Evolutionary conservation across 768 basidiomycete genomes (phyloP).

Genomic region (Tephrocybe sp.): DNA sequence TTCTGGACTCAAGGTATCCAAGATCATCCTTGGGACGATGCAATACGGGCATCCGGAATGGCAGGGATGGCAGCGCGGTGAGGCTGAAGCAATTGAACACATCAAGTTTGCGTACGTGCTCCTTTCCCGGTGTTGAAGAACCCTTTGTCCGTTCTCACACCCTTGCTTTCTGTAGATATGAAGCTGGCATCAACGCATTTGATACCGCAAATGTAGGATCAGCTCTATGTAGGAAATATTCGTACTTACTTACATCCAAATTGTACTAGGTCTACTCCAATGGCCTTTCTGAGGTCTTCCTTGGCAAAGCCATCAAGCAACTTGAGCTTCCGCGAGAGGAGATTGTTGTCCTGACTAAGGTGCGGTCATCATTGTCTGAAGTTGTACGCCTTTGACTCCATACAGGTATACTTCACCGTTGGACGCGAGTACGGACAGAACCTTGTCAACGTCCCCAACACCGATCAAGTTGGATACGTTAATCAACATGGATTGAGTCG

Average conservation of each 20-base stretch:
- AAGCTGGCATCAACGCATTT: conserved; percentile 65
- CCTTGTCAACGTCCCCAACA: conserved; percentile 16
- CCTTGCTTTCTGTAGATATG: too few relatives aligned
- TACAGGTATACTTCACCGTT: conserved; percentile 39
- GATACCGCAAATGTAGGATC: conserved; percentile 42
- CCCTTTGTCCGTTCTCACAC: not conserved
- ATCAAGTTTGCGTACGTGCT: conserved; percentile 45
- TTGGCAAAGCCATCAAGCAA: conserved; percentile 72
- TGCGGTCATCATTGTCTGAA: conserved; percentile 14
- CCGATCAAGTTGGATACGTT: conserved; percentile 48
- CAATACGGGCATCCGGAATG: conserved; percentile 54
- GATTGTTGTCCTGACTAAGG: conserved; percentile 80
- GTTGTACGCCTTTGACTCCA: too few relatives aligned
- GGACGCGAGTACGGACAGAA: conserved; percentile 19
- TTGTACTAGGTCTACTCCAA: conserved; percentile 62
- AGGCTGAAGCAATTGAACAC: conserved; percentile 52
- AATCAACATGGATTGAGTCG: conserved; percentile 50
- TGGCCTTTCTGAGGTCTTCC: conserved; percentile 61
- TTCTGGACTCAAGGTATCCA: conserved; percentile 63
- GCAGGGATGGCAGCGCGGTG: conserved; percentile 46
- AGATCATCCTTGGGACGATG: conserved; percentile 66
- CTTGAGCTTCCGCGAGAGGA: conserved; percentile 69
- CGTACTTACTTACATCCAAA: not conserved
- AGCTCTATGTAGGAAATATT: not conserved
- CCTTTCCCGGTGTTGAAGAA: not conserved